phyloP scores from a whole-genome alignment of 768 basidiomycete species.

The Panus rudis region DNA sequence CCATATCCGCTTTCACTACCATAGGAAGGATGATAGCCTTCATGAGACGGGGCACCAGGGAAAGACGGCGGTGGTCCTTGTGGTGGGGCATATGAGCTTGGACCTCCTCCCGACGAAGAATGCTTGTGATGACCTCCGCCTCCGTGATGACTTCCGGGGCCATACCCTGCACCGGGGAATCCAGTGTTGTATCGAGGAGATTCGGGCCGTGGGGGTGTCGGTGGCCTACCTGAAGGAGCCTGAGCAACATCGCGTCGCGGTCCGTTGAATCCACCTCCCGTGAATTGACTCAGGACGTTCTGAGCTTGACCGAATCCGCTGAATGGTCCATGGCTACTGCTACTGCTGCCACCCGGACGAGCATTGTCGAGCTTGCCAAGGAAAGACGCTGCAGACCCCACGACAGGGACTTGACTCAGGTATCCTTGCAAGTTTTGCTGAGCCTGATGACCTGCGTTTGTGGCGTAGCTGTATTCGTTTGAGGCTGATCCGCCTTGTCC shows the following conservation, averaged over 20 bases:
- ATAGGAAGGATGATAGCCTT: no score
- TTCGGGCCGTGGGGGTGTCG: neutral
- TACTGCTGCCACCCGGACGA: conserved; percentile 2
- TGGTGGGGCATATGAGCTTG: conserved; percentile 5
- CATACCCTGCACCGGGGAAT: neutral
- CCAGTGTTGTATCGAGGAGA: neutral
- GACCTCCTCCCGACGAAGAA: neutral
- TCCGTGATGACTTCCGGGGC: conserved; percentile 2
- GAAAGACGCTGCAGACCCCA: conserved; percentile 10
- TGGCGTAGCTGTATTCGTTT: conserved; percentile 42
- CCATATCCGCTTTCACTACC: no score
- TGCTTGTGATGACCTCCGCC: neutral
- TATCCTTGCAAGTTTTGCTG: conserved; percentile 40
- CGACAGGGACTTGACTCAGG: conserved; percentile 7
- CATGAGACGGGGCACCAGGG: conserved; percentile 8
- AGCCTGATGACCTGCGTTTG: conserved; percentile 39
- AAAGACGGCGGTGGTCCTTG: conserved; percentile 8
- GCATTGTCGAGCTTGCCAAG: conserved; percentile 5
- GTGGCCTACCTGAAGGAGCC: neutral
- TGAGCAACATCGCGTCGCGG: neutral
- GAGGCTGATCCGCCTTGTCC: conserved; percentile 43
- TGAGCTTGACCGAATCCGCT: neutral
- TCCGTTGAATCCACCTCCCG: neutral
- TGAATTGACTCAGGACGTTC: neutral
- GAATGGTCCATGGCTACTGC: neutral